Evolutionary conservation across 768 basidiomycete genomes (phyloP).

Genomic region (Boletus vinaceobasis): DNA sequence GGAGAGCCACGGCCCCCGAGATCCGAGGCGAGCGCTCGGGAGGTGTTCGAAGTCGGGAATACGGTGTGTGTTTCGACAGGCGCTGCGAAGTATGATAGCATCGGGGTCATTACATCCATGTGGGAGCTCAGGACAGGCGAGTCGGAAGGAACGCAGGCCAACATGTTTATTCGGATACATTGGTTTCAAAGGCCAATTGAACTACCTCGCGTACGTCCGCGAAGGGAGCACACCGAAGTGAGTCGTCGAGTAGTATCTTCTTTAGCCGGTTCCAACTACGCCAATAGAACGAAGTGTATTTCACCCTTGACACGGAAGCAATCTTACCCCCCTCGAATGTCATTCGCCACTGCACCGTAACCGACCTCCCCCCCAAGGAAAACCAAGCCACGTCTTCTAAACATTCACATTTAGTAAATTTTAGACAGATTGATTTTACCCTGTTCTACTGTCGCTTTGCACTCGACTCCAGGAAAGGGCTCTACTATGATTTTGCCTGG

Average conservation of each 20-base stretch:
- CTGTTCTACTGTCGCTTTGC: constrained; percentile 58
- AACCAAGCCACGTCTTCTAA: constrained; percentile 14
- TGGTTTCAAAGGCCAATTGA: constrained; percentile 74
- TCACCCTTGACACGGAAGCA: constrained; percentile 48
- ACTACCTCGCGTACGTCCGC: constrained; percentile 56
- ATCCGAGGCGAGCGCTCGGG: constrained; percentile 10
- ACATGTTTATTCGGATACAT: constrained; percentile 60
- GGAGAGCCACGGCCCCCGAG: constrained; percentile 10
- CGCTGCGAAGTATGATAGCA: constrained; percentile 47
- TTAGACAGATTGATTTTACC: constrained; percentile 17
- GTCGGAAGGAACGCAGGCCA: constrained; percentile 29
- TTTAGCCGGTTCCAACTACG: background rate
- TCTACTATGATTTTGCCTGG: constrained; percentile 67
- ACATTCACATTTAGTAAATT: constrained; percentile 9
- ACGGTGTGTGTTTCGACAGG: constrained; percentile 57
- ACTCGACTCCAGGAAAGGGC: constrained; percentile 52
- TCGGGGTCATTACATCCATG: constrained; percentile 68
- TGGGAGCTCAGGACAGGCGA: constrained; percentile 48
- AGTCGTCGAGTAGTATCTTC: constrained; percentile 11
- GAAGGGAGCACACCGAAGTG: constrained; percentile 60
- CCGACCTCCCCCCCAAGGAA: constrained; percentile 25
- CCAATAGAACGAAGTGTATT: constrained; percentile 72
- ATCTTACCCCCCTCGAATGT: constrained; percentile 51
- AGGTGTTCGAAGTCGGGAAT: constrained; percentile 57
- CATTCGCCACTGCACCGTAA: constrained; percentile 48